These are phyloP conservation scores for Cryphonectria nitschkei DNA, from an alignment of 2,329 filamentous ascomycete genomes.

Conservation along the genomic window DNA sequence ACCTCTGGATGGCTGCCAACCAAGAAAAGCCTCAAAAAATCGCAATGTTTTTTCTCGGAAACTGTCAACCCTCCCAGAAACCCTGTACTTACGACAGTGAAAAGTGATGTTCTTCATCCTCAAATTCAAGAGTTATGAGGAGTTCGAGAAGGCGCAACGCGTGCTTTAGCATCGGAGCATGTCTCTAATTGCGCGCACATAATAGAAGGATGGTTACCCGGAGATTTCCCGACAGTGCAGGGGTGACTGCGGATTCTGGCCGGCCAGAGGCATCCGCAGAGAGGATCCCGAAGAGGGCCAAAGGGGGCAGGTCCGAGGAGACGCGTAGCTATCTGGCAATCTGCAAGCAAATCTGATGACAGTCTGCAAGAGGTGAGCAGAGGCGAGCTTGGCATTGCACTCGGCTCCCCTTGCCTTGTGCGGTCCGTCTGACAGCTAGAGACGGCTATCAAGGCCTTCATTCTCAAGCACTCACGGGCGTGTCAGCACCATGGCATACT, in stretches of 20 bases:
- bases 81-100: no score
- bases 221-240: constrained; percentile 24
- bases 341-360: background rate
- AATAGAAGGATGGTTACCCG: background rate
- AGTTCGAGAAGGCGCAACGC: background rate
- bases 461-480: background rate
- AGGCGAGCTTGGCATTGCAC: background rate
- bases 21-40: background rate
- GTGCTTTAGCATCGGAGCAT: background rate
- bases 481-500: background rate
- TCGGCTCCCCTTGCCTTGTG: background rate
- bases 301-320: background rate
- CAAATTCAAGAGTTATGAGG: background rate
- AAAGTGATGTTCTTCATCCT: background rate
- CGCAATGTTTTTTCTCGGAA: background rate
- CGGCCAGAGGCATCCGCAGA: constrained; percentile 14
- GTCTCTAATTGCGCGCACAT: background rate
- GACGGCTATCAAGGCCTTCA: background rate
- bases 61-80: background rate
- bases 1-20: background rate
- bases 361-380: background rate
- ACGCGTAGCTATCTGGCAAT: background rate
- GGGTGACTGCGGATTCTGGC: constrained; percentile 22
- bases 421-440: no score
- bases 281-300: background rate